These are phyloP conservation scores for Penicillium verhagenii DNA, from an alignment of 495 filamentous ascomycete species.

Conservation along the genomic window DNA sequence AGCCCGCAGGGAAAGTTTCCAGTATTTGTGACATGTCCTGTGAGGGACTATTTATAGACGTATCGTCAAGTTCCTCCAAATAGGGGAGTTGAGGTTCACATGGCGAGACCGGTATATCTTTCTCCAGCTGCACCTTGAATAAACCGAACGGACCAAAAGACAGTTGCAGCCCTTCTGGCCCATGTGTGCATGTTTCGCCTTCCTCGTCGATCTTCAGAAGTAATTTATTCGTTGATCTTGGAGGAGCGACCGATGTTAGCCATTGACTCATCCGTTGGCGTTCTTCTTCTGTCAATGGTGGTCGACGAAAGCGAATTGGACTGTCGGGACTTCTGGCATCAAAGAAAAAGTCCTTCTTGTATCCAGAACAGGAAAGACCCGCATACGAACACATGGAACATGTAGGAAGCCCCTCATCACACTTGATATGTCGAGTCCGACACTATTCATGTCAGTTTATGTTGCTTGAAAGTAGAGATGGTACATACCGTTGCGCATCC, in stretches of 20 bases:
- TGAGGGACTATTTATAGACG: conserved; percentile 1
- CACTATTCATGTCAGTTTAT: conserved; percentile 12
- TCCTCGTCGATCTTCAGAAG: conserved; percentile 18
- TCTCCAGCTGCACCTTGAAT: conserved; percentile 9
- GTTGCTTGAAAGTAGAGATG: too few relatives aligned
- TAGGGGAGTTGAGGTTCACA: not conserved
- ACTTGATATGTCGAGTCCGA: conserved; percentile 28
- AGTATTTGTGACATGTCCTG: conserved; percentile 1
- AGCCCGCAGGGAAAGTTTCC: not conserved
- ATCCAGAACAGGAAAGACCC: conserved; percentile 15
- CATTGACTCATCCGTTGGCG: conserved; percentile 25
- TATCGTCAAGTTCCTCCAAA: not conserved
- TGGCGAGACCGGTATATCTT: not conserved
- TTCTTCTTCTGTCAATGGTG: conserved; percentile 23
- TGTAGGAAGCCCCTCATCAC: conserved; percentile 26
- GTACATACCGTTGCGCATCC: conserved; percentile 18
- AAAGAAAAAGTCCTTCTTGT: conserved; percentile 28
- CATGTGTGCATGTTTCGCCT: not conserved
- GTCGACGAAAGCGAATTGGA: conserved; percentile 25
- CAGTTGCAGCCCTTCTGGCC: conserved; percentile 2
- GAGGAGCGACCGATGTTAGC: conserved; percentile 17
- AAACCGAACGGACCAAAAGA: conserved; percentile 18
- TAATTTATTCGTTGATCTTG: conserved; percentile 9
- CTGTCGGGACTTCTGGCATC: conserved; percentile 14
- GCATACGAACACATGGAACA: conserved; percentile 23